Conservation (phyloP, 257 asterid species). For the Solanum piurae region DNA sequence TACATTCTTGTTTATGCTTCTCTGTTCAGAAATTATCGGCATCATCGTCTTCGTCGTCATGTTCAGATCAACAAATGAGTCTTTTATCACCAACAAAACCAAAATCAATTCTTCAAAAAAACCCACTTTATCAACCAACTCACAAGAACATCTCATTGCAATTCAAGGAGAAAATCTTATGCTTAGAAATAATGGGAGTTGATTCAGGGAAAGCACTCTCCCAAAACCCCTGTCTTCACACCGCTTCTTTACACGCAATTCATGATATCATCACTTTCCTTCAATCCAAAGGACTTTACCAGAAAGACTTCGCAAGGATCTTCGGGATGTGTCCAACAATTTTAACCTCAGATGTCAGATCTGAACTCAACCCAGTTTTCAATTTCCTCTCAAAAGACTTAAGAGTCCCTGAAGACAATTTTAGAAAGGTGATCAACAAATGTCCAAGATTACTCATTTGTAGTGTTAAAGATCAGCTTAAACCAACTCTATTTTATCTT, state of each 20-base stretch:
- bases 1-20: slow-evolving; percentile 43
- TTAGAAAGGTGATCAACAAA: slow-evolving; percentile 58
- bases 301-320: slow-evolving; percentile 70
- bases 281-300: slow-evolving; percentile 76
- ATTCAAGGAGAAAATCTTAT: slow-evolving; percentile 82
- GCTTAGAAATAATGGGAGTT: slow-evolving; percentile 93
- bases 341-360: slow-evolving; percentile 52
- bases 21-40: slow-evolving; percentile 21
- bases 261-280: slow-evolving; percentile 59
- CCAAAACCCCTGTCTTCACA: slow-evolving; percentile 59
- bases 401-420: slow-evolving; percentile 45
- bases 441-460: slow-evolving; percentile 61
- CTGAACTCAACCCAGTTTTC: slow-evolving; percentile 60
- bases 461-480: slow-evolving; percentile 62
- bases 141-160: slow-evolving; percentile 59
- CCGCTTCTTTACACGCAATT: slow-evolving; percentile 54
- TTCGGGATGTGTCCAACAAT: slow-evolving; percentile 83
- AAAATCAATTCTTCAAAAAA: slow-evolving; percentile 45
- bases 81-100: slow-evolving; percentile 34
- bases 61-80: slow-evolving; percentile 12
- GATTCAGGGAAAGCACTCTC: slow-evolving; percentile 74
- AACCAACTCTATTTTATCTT: slow-evolving; percentile 76
- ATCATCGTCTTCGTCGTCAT: background rate
- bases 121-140: slow-evolving; percentile 65
- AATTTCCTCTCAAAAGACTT: slow-evolving; percentile 51